These are phyloP conservation scores for Trichoderma erinaceum DNA, from an alignment of 495 filamentous ascomycete species.

Conservation along the genomic window DNA sequence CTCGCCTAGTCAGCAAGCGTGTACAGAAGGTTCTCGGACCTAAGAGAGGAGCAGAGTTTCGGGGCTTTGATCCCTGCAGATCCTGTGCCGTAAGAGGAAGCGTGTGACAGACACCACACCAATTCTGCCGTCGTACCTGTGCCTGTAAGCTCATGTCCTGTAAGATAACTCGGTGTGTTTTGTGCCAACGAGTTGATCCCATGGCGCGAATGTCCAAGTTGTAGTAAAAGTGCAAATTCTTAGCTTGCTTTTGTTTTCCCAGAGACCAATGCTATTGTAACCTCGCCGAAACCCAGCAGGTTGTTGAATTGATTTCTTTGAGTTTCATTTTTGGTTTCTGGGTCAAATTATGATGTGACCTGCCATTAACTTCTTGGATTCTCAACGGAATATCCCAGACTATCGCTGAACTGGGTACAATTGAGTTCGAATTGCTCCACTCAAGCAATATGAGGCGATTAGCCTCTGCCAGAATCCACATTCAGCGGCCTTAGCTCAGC, in stretches of 20 bases:
- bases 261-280: not conserved
- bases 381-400: not conserved
- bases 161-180: not conserved
- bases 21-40: not conserved
- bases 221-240: no score
- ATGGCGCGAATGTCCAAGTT: not conserved
- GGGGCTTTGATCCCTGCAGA: not conserved
- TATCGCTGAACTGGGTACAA: no score
- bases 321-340: not conserved
- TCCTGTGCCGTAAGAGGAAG: not conserved
- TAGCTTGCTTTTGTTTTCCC: not conserved
- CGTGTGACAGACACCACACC: not conserved
- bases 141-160: not conserved
- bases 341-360: not conserved
- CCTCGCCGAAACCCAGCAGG: not conserved
- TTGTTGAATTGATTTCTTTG: not conserved
- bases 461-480: not conserved
- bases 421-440: not conserved
- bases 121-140: not conserved
- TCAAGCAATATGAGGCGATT: not conserved
- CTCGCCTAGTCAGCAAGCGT: not conserved
- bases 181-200: not conserved
- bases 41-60: not conserved
- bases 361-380: not conserved
- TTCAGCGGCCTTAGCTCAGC: slow-evolving; percentile 10